Percentiles rank a stretch among this genome's conserved stretches.
phyloP scores from a whole-genome alignment of 148 eudicot species.

The Polygonum aviculare region DNA sequence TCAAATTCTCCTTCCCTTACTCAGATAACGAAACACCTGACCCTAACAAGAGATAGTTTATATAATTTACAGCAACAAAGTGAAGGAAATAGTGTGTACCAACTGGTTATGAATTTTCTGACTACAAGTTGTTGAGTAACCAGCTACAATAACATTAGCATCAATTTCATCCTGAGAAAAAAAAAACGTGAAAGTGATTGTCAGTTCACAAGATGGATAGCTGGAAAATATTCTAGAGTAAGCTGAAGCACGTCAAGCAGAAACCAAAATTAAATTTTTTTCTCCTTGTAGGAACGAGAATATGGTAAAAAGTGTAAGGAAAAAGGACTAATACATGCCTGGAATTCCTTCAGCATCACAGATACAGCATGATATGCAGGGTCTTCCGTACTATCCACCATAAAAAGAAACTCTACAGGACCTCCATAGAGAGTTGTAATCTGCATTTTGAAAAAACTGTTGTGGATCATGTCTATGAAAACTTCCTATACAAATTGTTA shows the following conservation, averaged over 20 bases:
- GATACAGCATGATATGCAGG: constrained; percentile 76
- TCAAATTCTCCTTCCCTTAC: not conserved
- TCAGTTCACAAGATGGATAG: not conserved
- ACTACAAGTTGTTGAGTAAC: constrained; percentile 89
- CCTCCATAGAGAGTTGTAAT: constrained; percentile 86
- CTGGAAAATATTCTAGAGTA: not conserved
- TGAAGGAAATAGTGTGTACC: constrained; percentile 30
- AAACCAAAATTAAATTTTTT: not conserved
- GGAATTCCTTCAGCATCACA: constrained; percentile 47
- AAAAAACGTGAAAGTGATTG: not conserved
- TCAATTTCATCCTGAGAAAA: constrained; percentile 67
- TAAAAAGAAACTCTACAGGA: constrained; percentile 71
- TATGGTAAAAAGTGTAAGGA: not conserved
- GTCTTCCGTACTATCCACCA: constrained; percentile 80
- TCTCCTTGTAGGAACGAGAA: not conserved
- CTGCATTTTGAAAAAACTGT: constrained; percentile 31
- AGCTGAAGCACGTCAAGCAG: not conserved
- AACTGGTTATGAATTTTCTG: constrained; percentile 97
- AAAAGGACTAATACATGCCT: constrained; percentile 33
- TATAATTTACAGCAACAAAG: not conserved
- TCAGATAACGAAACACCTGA: not conserved
- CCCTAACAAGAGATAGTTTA: not conserved
- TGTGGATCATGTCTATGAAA: not conserved
- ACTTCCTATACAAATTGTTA: not conserved
- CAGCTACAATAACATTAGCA: constrained; percentile 79